Evolutionary conservation across 441 rosid species (phyloP).

Genomic region (Adansonia gregorii): DNA sequence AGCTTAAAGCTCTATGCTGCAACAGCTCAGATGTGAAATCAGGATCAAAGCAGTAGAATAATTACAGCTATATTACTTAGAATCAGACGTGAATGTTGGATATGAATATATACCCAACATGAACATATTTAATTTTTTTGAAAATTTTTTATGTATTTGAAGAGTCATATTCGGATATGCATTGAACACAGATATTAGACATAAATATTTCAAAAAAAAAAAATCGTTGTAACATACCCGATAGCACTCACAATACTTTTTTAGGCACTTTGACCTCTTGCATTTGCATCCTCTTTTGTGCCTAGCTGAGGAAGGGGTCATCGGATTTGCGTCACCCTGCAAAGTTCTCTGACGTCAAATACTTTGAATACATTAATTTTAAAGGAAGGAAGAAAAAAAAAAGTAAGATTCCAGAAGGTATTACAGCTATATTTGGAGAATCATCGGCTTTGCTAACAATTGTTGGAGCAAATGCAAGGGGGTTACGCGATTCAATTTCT

Average conservation of each 20-base stretch:
- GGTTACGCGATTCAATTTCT: conserved; percentile 47
- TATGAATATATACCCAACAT: not conserved
- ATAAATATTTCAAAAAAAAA: not conserved
- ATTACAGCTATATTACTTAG: no score
- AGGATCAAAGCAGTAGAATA: not conserved
- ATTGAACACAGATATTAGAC: not conserved
- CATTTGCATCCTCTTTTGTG: conserved; percentile 71
- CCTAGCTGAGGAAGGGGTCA: conserved; percentile 47
- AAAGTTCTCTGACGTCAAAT: conserved; percentile 18
- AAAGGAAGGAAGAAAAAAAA: not conserved
- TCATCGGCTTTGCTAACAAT: conserved; percentile 32
- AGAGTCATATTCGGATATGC: no score
- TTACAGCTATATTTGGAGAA: conserved; percentile 37
- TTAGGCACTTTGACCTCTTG: conserved; percentile 60
- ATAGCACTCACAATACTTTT: conserved; percentile 69
- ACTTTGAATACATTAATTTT: not conserved
- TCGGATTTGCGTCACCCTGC: conserved; percentile 42
- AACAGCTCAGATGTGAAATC: not conserved
- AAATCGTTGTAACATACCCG: conserved; percentile 43
- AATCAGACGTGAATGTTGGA: not conserved
- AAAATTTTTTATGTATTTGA: no score
- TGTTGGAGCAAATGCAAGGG: conserved; percentile 60
- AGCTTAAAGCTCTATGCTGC: not conserved
- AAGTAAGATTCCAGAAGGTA: conserved; percentile 7
- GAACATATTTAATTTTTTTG: no score